phyloP scores from a whole-genome alignment of 805 yeast genomes.

The Candida easanensis region DNA sequence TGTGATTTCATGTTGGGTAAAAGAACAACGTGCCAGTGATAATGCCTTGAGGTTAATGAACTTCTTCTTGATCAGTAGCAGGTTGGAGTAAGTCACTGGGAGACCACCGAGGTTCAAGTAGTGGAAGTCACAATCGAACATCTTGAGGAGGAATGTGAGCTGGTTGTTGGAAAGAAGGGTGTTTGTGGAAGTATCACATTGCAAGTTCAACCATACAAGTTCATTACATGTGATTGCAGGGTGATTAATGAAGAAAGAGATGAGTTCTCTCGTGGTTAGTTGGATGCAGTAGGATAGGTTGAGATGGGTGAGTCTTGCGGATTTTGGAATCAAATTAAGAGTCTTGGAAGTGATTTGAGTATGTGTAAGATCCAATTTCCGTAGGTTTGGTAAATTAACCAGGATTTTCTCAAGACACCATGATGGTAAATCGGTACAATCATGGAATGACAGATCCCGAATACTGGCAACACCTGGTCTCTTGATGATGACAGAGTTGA shows the following conservation, averaged over 20 bases:
- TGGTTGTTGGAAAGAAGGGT: constrained; percentile 55
- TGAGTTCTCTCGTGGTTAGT: constrained; percentile 67
- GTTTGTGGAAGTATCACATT: constrained; percentile 61
- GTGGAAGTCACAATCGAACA: constrained; percentile 37
- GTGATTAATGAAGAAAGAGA: constrained; percentile 67
- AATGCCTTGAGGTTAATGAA: constrained; percentile 36
- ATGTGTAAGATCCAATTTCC: constrained; percentile 75
- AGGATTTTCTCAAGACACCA: constrained; percentile 54
- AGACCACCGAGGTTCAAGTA: constrained; percentile 65
- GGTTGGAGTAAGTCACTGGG: constrained; percentile 42
- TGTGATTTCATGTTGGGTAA: constrained; percentile 32
- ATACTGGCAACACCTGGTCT: constrained; percentile 22
- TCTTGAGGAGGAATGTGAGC: constrained; percentile 41
- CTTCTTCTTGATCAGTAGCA: constrained; percentile 38
- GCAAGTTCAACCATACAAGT: constrained; percentile 64
- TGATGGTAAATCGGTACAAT: constrained; percentile 74
- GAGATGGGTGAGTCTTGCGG: constrained; percentile 68
- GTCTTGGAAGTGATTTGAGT: constrained; percentile 71
- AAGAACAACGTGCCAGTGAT: constrained; percentile 33
- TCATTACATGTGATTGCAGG: constrained; percentile 53
- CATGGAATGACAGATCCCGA: constrained; percentile 67
- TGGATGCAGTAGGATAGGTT: constrained; percentile 65
- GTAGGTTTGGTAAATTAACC: constrained; percentile 52
- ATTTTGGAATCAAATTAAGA: constrained; percentile 49
- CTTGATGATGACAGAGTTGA: constrained; percentile 37